phyloP scores from a whole-genome alignment of 495 filamentous ascomycete genomes.

The Hypoxylon lenormandii region DNA sequence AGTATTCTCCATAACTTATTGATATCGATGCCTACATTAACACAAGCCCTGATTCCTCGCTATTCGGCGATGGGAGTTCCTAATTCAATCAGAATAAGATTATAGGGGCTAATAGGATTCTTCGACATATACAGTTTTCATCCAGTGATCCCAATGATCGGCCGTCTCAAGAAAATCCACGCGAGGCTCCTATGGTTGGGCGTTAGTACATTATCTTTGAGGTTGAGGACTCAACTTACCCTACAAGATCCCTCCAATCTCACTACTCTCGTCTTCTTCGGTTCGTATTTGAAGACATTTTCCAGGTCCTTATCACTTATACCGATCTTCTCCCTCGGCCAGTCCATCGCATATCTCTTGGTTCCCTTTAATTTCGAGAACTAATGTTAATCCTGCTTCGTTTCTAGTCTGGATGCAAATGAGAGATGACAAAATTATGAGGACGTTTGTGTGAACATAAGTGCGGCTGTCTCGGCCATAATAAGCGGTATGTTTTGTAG shows the following conservation, averaged over 20 bases:
- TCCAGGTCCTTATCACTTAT: slow-evolving; percentile 19
- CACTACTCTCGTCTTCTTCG: slow-evolving; percentile 8
- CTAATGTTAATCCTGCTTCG: too few species aligned
- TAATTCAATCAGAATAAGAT: slow-evolving; percentile 1
- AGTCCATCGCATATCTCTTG: slow-evolving; percentile 9
- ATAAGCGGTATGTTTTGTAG: too few species aligned
- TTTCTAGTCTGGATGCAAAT: too few species aligned
- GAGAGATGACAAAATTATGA: too few species aligned
- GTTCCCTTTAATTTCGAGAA: too few species aligned
- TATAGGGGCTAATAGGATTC: not conserved
- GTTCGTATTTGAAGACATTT: slow-evolving; percentile 26
- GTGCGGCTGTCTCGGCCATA: too few species aligned
- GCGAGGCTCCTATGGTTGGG: not conserved
- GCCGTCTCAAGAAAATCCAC: slow-evolving; percentile 1
- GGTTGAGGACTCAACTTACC: not conserved
- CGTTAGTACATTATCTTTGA: not conserved
- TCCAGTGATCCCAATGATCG: slow-evolving; percentile 13
- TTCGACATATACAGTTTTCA: not conserved
- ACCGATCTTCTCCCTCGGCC: slow-evolving; percentile 11
- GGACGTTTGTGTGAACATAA: too few species aligned
- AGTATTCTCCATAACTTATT: slow-evolving; percentile 10
- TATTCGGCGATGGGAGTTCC: slow-evolving; percentile 5
- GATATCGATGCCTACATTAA: slow-evolving; percentile 16
- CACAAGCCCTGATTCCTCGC: slow-evolving; percentile 3
- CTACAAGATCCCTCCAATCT: not conserved